Evolutionary conservation across 2,329 filamentous ascomycete species (phyloP).

Genomic region (Dactylonectria macrodidyma): DNA sequence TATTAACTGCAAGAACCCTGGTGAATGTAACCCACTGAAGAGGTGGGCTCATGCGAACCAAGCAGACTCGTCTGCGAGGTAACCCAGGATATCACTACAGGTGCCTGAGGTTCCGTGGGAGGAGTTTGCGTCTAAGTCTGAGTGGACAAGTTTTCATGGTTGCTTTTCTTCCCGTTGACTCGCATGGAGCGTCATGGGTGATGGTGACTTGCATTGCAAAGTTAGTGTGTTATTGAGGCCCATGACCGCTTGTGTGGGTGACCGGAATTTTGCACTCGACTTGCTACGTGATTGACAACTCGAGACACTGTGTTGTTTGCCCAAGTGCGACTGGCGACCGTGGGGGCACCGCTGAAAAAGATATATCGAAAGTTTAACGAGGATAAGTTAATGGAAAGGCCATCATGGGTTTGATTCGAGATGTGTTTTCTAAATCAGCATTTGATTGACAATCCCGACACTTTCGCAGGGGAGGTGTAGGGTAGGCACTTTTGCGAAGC

Average conservation of each 20-base stretch:
- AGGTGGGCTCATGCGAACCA: constrained; percentile 15
- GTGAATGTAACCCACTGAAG: constrained; percentile 18
- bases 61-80: constrained; percentile 3
- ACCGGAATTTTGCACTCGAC: too few relatives aligned
- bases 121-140: too few relatives aligned
- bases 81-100: constrained; percentile 9
- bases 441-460: not conserved
- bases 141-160: not conserved
- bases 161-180: not conserved
- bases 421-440: not conserved
- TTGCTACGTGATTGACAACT: too few relatives aligned
- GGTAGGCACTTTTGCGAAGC: not conserved
- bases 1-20: constrained; percentile 2
- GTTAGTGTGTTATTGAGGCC: not conserved
- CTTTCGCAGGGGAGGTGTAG: not conserved
- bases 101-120: not conserved
- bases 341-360: too few relatives aligned
- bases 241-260: too few relatives aligned
- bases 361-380: not conserved
- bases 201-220: not conserved
- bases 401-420: not conserved
- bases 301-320: too few relatives aligned
- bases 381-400: not conserved
- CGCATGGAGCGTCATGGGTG: not conserved
- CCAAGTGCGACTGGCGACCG: too few relatives aligned